Base-by-base conservation (phyloP, 345 rosid species). In the Clausena lansium region DNA sequence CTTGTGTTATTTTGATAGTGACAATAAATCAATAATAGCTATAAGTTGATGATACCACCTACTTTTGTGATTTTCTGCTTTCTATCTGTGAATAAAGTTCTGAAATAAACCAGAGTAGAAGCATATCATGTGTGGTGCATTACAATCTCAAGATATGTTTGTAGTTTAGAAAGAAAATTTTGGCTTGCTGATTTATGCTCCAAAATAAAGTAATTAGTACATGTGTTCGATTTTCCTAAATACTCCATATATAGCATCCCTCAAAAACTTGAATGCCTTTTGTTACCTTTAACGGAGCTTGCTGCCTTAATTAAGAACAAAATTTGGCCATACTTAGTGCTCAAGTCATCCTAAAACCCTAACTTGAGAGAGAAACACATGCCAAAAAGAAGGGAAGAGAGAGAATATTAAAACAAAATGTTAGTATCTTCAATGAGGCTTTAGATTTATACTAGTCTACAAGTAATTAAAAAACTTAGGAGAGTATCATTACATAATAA, bases 1-100 rank as follows among this genome's bases (percentile, higher is more conserved):
- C 71, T 59, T 79, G 10, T 68, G 19, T 68, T 20, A 0, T 35
- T 13, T 65, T 5, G 82, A 75, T 62, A 52, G 24, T 70, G 63
- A 67, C 72, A 36, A 20, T 27, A 5, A 30, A 63, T 17, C 35
- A 35, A 63, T 20, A 28, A 32, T 30, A 9, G 50, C 10, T 50
- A 45, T 52, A 38, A 39, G 33, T 41, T 73, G 13, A 9, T 45
- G 13, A 50, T 19, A 22, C 32, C 27, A 27, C 27, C 22, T 25
- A 59, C n/a, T 15, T 30, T 61, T 8, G 39, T 8, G 25, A 5
- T 52, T 38, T n/a, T 38, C 14, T n/a, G 58, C 47, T 65, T n/a
- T 65, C 69, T 35, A 65, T 65, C 15, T 35, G 60, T n/a, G 47
- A 60, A 59, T 36, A 65, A 24, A n/a, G 60, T 7, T n/a, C 59